Conservation (phyloP, 2,329 filamentous ascomycete species). For the Colletotrichum chrysophilum region DNA sequence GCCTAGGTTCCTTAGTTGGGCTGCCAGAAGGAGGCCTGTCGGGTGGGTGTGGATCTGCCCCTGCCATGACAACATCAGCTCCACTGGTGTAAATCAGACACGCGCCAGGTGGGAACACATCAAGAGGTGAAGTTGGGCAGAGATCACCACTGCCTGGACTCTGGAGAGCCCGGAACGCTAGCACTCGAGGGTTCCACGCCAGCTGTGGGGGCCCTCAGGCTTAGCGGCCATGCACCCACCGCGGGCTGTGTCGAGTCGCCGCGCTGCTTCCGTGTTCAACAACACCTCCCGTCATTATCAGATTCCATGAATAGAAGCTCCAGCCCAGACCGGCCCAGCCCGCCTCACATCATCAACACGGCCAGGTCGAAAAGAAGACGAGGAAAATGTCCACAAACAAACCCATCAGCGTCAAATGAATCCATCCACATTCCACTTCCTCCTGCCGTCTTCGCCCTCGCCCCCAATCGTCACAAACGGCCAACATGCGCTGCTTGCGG, state of each 20-base stretch:
- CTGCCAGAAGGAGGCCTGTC: background rate
- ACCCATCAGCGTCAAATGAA: background rate
- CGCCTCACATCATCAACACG: background rate
- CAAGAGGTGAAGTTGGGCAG: background rate
- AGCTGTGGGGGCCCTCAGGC: background rate
- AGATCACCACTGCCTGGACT: background rate
- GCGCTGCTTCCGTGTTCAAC: background rate
- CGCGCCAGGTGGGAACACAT: background rate
- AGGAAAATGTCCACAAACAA: background rate
- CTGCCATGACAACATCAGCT: background rate
- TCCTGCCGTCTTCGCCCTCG: background rate
- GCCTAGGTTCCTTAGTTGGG: background rate
- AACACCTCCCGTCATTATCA: background rate
- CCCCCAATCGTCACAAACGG: background rate
- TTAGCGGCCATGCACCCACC: background rate
- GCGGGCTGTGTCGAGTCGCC: background rate
- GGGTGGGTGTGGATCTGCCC: constrained; percentile 2
- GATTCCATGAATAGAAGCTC: background rate
- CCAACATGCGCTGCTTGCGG: constrained; percentile 7
- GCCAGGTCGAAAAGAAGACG: background rate
- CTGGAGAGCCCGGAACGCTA: background rate
- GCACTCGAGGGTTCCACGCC: background rate
- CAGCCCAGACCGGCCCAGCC: background rate
- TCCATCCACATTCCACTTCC: background rate
- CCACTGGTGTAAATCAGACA: background rate